phyloP scores from a whole-genome alignment of 495 filamentous ascomycete genomes.

The Daldinia bambusicola region DNA sequence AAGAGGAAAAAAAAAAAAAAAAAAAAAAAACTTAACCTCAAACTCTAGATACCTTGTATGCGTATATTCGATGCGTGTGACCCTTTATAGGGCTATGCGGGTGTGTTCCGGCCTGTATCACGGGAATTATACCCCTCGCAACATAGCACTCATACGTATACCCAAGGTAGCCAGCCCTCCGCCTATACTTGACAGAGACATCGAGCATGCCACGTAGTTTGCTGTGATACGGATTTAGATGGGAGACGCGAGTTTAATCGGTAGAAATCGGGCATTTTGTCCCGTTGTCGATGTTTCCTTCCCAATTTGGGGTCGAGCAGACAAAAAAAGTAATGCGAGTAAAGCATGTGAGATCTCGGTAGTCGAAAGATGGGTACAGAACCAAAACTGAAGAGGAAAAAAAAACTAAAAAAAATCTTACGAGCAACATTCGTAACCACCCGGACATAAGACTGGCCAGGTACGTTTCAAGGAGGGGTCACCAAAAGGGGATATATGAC shows the following conservation, averaged over 20 bases:
- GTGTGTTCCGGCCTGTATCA: neutral
- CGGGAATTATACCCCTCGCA: conserved; percentile 12
- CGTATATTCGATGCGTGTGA: neutral
- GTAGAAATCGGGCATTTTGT: conserved; percentile 27
- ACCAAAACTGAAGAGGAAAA: neutral
- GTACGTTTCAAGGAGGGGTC: neutral
- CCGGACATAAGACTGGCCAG: neutral
- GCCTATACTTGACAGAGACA: conserved; percentile 16
- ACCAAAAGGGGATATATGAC: neutral
- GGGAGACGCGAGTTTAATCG: conserved; percentile 21
- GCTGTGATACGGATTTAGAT: conserved; percentile 10
- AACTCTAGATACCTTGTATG: neutral
- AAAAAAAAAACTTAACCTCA: conserved; percentile 3
- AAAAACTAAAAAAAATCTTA: neutral
- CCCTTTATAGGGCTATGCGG: conserved; percentile 7
- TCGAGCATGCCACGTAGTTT: conserved; percentile 6
- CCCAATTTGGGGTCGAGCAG: neutral
- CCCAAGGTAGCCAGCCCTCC: neutral
- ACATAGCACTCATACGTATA: conserved; percentile 15
- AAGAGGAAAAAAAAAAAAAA: neutral
- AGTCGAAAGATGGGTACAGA: neutral
- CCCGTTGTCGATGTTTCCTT: conserved; percentile 11
- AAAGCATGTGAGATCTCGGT: conserved; percentile 2
- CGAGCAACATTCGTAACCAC: neutral
- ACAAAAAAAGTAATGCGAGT: neutral